Conservation (phyloP, 768 basidiomycete species). For the Leccinum subgranulosum region DNA sequence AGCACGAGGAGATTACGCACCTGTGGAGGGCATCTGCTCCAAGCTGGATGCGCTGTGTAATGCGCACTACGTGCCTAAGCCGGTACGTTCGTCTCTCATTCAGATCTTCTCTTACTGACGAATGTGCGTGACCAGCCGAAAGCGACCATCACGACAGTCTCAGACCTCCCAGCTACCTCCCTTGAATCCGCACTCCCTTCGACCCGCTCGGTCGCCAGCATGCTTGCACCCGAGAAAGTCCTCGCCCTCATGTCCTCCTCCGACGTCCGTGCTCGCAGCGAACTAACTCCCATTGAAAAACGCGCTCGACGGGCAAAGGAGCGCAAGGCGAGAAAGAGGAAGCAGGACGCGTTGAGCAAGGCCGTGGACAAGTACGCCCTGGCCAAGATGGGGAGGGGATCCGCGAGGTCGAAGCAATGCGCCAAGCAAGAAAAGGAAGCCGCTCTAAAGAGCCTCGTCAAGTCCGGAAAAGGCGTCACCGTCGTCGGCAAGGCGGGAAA, state of each 20-base stretch:
- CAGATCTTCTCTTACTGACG: background rate
- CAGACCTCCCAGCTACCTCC: constrained; percentile 76
- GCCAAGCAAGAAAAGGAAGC: constrained; percentile 82
- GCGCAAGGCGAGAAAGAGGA: constrained; percentile 67
- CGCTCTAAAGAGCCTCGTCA: constrained; percentile 79
- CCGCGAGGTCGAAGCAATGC: constrained; percentile 32
- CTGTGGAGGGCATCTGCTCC: constrained; percentile 79
- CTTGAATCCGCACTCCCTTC: constrained; percentile 92
- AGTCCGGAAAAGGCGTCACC: constrained; percentile 81
- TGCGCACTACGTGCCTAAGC: constrained; percentile 92
- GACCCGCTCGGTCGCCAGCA: constrained; percentile 64
- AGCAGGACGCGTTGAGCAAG: constrained; percentile 62
- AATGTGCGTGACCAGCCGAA: constrained; percentile 60
- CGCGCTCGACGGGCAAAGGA: constrained; percentile 63
- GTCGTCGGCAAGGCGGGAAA: constrained; percentile 71
- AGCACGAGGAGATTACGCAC: constrained; percentile 82
- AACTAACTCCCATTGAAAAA: constrained; percentile 86
- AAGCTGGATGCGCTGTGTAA: constrained; percentile 95
- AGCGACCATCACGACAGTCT: constrained; percentile 77
- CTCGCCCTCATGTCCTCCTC: constrained; percentile 53
- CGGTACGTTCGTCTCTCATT: constrained; percentile 47
- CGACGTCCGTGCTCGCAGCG: constrained; percentile 63
- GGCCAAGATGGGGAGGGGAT: constrained; percentile 28
- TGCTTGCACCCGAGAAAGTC: constrained; percentile 94
- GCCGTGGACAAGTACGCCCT: constrained; percentile 58